Conservation (phyloP, 441 rosid genomes). For the Populus hybrid region DNA sequence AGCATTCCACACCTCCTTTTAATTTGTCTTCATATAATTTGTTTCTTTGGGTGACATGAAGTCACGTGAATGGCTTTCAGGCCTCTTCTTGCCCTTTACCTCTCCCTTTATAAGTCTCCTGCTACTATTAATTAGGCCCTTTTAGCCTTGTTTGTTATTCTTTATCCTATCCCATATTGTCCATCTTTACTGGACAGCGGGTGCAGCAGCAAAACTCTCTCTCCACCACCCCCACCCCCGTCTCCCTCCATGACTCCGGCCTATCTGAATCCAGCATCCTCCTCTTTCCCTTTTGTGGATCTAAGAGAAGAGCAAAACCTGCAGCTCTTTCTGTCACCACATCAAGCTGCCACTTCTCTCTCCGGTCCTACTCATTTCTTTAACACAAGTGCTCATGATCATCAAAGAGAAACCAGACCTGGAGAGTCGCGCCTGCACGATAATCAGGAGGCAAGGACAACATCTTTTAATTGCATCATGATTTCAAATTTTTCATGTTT, state of each 20-base stretch:
- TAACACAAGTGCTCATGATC: slow-evolving; percentile 8
- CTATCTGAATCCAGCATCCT: slow-evolving; percentile 27
- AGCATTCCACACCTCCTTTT: slow-evolving; percentile 42
- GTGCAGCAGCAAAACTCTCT: not conserved
- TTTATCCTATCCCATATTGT: not conserved
- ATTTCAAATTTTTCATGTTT: not conserved
- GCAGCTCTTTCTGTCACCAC: slow-evolving; percentile 34
- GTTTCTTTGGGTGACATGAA: slow-evolving; percentile 41
- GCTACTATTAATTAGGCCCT: slow-evolving; percentile 1
- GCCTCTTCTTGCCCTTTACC: slow-evolving; percentile 23
- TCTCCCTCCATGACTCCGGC: slow-evolving; percentile 25
- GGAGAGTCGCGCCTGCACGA: slow-evolving; percentile 9
- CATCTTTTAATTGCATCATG: not conserved
- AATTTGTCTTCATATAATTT: slow-evolving; percentile 35
- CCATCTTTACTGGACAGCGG: not conserved
- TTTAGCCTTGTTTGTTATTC: not conserved
- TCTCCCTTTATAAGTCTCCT: slow-evolving; percentile 8
- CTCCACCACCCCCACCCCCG: not conserved
- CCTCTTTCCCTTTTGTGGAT: slow-evolving; percentile 26
- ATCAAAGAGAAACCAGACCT: slow-evolving; percentile 11
- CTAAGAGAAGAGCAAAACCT: slow-evolving; percentile 27
- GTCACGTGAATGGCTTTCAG: slow-evolving; percentile 52
- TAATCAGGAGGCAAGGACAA: slow-evolving; percentile 30
- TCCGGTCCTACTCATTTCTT: slow-evolving; percentile 19
- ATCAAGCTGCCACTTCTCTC: slow-evolving; percentile 17